Evolutionary conservation across 73 alveolate genomes (phyloP), one percentile per base, ranked within the genome.

Genomic region (Paramecium sexaurelia): DNA sequence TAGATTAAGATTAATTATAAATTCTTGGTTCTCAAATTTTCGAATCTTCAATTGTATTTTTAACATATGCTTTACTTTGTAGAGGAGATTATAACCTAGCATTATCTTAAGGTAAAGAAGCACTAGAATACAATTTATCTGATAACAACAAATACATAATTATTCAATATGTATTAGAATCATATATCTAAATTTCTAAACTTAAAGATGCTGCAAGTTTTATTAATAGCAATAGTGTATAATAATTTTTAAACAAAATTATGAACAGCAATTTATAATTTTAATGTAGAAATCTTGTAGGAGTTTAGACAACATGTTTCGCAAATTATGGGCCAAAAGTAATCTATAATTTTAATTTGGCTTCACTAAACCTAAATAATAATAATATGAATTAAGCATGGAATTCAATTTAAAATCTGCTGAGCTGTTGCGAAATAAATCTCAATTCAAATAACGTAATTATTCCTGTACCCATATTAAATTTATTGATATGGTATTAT

Each of bases 81-180:
- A 75, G 89, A 75, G 89, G 89, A 20, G 89, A 75, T 75, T 75
- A 40, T 40, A 75, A 75, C 19, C 20, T 35, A 75, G 71, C 89
- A 0, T 17, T 75, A n/a, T 20, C 39, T 20, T 19, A 40, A 8
- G 67, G 71, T 1, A 75, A 43, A 43, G 89, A 75, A 32, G 69
- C 89, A 17, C 17, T 75, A 19, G 89, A 75, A 75, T 75, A 37
- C 40, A 75, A 37, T 43, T 15, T 75, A 15, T 35, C 51, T 0
- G 89, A 75, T 75, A 75, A 22, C 22, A 75, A 75, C 13, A 37
- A 40, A 40, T 75, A 40, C 71, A 75, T 32, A 6, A 37, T 75
- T 17, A 43, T 75, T 6, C 66, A 75, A 40, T 75, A 75, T 19
- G 24, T 75, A 7, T 75, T 37, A 22, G 89, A 75, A 19, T 13